These are phyloP conservation scores for Blastobotrys proliferans DNA, from an alignment of 1,139 yeast species.

Conservation along the genomic window DNA sequence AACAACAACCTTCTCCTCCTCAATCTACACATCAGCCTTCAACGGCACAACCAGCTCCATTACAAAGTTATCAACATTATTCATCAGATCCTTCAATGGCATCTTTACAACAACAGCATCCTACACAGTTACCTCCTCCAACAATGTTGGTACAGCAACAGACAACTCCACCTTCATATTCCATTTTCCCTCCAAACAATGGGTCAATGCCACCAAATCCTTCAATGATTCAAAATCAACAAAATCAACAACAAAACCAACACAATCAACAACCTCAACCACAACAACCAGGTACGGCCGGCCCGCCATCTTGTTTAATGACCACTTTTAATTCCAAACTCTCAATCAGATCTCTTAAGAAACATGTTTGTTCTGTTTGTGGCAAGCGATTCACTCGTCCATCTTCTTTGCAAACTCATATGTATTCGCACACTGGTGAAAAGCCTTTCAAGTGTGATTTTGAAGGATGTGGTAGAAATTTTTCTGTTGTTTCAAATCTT, in stretches of 20 bases:
- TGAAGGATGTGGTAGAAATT: conserved; percentile 63
- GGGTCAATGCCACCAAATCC: neutral
- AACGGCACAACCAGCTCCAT: conserved; percentile 1
- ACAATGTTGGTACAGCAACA: conserved; percentile 13
- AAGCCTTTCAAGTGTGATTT: conserved; percentile 70
- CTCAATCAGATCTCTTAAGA: conserved; percentile 27
- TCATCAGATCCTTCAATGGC: conserved; percentile 5
- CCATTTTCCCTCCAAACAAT: conserved; percentile 7
- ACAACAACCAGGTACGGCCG: conserved; percentile 3
- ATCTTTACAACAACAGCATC: conserved; percentile 3
- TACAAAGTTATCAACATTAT: conserved; percentile 1
- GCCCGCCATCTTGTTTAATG: conserved; percentile 29
- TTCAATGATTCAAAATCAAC: neutral
- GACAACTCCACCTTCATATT: neutral
- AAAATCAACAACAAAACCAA: neutral
- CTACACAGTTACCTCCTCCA: conserved; percentile 15
- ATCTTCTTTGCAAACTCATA: conserved; percentile 73
- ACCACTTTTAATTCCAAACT: conserved; percentile 29
- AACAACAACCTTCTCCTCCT: conserved; percentile 6
- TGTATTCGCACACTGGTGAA: conserved; percentile 83
- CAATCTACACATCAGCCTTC: conserved; percentile 8
- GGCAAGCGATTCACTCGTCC: conserved; percentile 77
- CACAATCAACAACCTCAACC: neutral
- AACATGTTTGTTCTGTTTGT: conserved; percentile 59
- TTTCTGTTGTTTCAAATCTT: conserved; percentile 77